Conservation (phyloP, 805 yeast species). For the Middelhovenomyces tepae region DNA sequence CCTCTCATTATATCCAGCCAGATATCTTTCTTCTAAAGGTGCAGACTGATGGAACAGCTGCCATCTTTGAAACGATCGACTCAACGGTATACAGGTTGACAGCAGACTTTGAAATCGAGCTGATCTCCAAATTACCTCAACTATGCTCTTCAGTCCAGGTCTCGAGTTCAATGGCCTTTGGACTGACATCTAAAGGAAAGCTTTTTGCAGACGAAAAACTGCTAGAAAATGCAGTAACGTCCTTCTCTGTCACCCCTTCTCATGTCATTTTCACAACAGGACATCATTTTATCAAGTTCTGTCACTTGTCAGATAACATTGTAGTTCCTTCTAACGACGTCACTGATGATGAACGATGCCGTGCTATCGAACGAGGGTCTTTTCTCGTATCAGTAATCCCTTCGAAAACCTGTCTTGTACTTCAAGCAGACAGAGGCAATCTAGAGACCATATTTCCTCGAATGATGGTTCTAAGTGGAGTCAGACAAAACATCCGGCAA, state of each 20-base stretch:
- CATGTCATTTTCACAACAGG: constrained; percentile 81
- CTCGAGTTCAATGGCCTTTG: constrained; percentile 40
- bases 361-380: constrained; percentile 89
- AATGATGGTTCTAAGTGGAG: constrained; percentile 79
- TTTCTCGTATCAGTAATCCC: constrained; percentile 75
- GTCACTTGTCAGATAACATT: constrained; percentile 43
- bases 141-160: constrained; percentile 43
- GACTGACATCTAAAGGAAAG: constrained; percentile 68
- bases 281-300: constrained; percentile 71
- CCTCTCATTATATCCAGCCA: constrained; percentile 34
- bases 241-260: constrained; percentile 61
- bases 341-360: constrained; percentile 64
- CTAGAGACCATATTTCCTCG: constrained; percentile 90
- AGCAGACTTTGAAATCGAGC: constrained; percentile 19
- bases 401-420: constrained; percentile 66
- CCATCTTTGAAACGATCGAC: constrained; percentile 54
- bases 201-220: constrained; percentile 53
- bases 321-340: constrained; percentile 29
- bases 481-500: constrained; percentile 56
- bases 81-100: constrained; percentile 41
- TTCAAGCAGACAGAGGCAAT: constrained; percentile 95
- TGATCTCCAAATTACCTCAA: constrained; percentile 53
- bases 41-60: constrained; percentile 33
- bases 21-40: constrained; percentile 51
- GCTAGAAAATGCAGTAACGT: constrained; percentile 70